Evolutionary conservation across 345 rosid species (phyloP).

Genomic region (Nephelium lappaceum): DNA sequence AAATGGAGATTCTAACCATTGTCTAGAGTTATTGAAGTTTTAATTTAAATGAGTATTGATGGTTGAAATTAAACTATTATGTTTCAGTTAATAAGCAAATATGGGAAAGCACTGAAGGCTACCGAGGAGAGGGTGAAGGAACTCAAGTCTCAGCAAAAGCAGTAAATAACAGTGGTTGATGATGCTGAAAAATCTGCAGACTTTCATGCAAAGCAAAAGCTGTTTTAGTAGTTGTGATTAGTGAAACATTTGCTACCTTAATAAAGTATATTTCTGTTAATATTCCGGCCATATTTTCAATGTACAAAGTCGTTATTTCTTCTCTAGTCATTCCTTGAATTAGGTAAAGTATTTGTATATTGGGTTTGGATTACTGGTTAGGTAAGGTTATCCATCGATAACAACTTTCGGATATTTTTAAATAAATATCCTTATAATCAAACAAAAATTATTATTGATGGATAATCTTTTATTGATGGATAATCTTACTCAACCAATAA

Average conservation of each 20-base stretch:
- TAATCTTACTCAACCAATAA: too few species aligned
- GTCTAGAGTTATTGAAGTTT: background rate
- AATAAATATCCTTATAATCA: too few species aligned
- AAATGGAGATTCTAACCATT: background rate
- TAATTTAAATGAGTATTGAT: background rate
- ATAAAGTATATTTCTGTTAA: conserved; percentile 10
- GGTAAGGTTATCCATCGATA: too few species aligned
- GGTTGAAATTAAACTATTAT: background rate
- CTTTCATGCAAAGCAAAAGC: conserved; percentile 14
- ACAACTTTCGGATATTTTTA: too few species aligned
- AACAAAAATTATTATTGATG: too few species aligned
- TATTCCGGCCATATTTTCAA: background rate
- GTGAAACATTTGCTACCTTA: background rate
- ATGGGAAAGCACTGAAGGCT: conserved; percentile 73
- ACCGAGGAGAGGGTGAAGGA: conserved; percentile 87
- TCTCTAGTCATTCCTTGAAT: background rate
- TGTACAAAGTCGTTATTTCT: background rate
- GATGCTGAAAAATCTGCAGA: conserved; percentile 34
- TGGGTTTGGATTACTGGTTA: too few species aligned
- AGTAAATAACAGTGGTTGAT: conserved; percentile 20
- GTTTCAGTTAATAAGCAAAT: conserved; percentile 64
- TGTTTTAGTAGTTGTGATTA: background rate
- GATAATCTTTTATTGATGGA: too few species aligned
- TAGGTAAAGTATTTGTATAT: background rate
- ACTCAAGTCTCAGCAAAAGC: conserved; percentile 66